Conservation (phyloP, 352 stramenopile genomes). For the Phytophthora tentaculata region DNA sequence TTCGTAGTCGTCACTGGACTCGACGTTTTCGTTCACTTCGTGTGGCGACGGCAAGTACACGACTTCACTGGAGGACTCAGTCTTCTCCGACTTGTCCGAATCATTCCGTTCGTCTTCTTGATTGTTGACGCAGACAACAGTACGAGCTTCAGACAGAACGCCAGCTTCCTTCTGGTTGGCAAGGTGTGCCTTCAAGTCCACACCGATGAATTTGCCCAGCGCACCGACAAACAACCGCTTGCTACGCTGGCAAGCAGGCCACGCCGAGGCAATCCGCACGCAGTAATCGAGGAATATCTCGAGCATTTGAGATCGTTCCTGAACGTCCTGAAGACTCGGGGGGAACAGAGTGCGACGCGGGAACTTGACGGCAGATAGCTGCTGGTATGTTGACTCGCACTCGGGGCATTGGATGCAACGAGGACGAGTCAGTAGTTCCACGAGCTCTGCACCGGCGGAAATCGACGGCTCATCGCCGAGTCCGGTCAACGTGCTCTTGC, state of each 20-base stretch:
- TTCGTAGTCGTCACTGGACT: slow-evolving; percentile 25
- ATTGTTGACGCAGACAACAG: slow-evolving; percentile 14
- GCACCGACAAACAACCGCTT: slow-evolving; percentile 44
- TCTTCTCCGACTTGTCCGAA: slow-evolving; percentile 19
- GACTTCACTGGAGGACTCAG: slow-evolving; percentile 18
- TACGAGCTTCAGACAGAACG: slow-evolving; percentile 14
- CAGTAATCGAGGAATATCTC: slow-evolving; percentile 58
- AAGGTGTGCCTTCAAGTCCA: slow-evolving; percentile 46
- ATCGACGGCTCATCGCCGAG: slow-evolving; percentile 12
- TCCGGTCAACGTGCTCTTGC: slow-evolving; percentile 22
- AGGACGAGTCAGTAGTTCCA: slow-evolving; percentile 34
- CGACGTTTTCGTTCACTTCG: slow-evolving; percentile 21
- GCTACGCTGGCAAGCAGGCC: slow-evolving; percentile 58
- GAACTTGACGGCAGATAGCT: slow-evolving; percentile 53
- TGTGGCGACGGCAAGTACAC: slow-evolving; percentile 23
- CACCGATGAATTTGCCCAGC: slow-evolving; percentile 60
- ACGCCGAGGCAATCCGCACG: slow-evolving; percentile 43
- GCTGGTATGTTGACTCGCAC: slow-evolving; percentile 45
- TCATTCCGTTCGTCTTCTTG: slow-evolving; percentile 9
- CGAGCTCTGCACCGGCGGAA: slow-evolving; percentile 32
- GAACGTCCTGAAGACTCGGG: slow-evolving; percentile 50
- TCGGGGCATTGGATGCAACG: slow-evolving; percentile 39
- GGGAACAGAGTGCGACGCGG: slow-evolving; percentile 59
- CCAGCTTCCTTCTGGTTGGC: slow-evolving; percentile 25
- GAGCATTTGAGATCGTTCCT: slow-evolving; percentile 53